Conservation (phyloP, 129 eudicot genomes). For the Escallonia rubra region DNA sequence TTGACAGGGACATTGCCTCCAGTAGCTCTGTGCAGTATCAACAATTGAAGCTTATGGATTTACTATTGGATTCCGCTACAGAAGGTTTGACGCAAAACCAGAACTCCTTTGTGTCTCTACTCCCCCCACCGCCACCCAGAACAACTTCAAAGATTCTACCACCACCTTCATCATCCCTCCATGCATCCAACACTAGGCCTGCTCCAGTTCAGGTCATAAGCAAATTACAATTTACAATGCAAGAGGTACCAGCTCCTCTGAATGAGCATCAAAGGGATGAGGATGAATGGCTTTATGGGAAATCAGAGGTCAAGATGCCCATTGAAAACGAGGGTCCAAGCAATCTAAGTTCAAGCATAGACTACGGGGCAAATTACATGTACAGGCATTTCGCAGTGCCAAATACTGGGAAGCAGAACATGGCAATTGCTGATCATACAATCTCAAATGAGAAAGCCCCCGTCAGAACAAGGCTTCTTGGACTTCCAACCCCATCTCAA, state of each 20-base stretch:
- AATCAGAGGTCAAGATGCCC: constrained; percentile 11
- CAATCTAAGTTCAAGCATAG: constrained; percentile 2
- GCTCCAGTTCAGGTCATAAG: neutral
- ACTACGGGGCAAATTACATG: neutral
- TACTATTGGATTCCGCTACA: constrained; percentile 2
- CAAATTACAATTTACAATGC: constrained; percentile 4
- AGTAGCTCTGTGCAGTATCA: neutral
- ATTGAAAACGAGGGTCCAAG: neutral
- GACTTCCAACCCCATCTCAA: neutral
- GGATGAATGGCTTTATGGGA: constrained; percentile 15
- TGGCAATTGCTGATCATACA: neutral
- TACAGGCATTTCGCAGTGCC: neutral
- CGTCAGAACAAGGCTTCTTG: neutral
- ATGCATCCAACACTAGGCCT: too few species aligned
- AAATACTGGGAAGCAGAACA: neutral
- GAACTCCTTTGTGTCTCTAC: constrained; percentile 23
- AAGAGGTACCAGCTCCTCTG: constrained; percentile 3
- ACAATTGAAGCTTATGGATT: constrained; percentile 14
- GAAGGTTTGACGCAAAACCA: constrained; percentile 9
- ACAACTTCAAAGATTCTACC: constrained; percentile 31
- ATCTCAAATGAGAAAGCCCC: neutral
- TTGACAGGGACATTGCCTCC: constrained; percentile 2
- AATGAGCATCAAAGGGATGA: constrained; percentile 10
- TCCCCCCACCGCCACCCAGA: constrained; percentile 46
- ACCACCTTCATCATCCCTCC: neutral